Conservation (phyloP, 1,139 yeast genomes). For the Yamadazyma dendronema region DNA sequence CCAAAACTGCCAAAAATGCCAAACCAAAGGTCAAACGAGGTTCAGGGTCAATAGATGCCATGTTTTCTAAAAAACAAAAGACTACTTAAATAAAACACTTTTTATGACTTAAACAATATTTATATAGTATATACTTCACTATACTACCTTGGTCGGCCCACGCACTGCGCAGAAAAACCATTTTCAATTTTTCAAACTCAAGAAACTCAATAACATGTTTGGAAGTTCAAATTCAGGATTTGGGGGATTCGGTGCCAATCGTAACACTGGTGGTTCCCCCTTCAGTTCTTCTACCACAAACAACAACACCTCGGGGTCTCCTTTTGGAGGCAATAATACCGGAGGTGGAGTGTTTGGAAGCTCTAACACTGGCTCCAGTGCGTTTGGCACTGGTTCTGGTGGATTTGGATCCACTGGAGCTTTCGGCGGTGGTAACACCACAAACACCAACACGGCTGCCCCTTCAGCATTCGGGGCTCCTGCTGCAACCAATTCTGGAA, state of each 20-base stretch:
- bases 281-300: slow-evolving; percentile 28
- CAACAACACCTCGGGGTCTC: slow-evolving; percentile 19
- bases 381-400: background rate
- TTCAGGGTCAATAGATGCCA: slow-evolving; percentile 22
- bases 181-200: too few species aligned
- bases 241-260: slow-evolving; percentile 56
- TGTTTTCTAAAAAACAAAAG: slow-evolving; percentile 19
- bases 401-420: slow-evolving; percentile 10
- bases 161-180: too few species aligned
- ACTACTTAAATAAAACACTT: slow-evolving; percentile 1
- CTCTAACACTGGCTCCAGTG: background rate
- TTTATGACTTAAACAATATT: too few species aligned
- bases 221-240: slow-evolving; percentile 53
- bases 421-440: background rate
- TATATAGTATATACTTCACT: too few species aligned
- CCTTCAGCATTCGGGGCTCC: slow-evolving; percentile 38
- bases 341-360: slow-evolving; percentile 11
- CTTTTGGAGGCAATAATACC: slow-evolving; percentile 21
- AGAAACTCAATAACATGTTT: slow-evolving; percentile 37
- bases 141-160: too few species aligned
- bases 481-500: slow-evolving; percentile 14
- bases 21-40: slow-evolving; percentile 14
- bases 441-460: slow-evolving; percentile 8
- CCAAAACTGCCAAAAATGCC: slow-evolving; percentile 22
- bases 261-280: slow-evolving; percentile 29